These are phyloP conservation scores for Paecilomyces dactylethromorphus DNA, from an alignment of 2,329 filamentous ascomycete genomes.

Conservation along the genomic window DNA sequence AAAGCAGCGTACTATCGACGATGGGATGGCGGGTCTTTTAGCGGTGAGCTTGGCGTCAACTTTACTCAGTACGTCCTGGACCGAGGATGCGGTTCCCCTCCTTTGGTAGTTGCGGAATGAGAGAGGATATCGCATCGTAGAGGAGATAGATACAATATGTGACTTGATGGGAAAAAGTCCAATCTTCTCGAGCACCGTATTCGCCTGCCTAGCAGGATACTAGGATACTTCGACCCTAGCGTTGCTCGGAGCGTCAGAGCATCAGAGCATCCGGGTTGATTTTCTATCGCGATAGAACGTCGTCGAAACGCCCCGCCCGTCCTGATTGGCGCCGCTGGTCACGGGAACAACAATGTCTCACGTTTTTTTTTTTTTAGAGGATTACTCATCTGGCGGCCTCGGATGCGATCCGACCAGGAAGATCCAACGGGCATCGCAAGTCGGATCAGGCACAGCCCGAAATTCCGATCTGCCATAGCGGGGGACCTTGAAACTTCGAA, in stretches of 20 bases:
- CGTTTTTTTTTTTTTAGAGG: neutral
- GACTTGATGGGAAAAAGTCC: too few species aligned
- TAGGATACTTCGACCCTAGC: too few species aligned
- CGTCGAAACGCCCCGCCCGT: neutral
- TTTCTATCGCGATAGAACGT: too few species aligned
- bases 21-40: neutral
- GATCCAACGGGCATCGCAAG: neutral
- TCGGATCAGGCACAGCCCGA: neutral
- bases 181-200: too few species aligned
- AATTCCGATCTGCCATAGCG: too few species aligned
- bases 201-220: too few species aligned
- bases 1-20: neutral
- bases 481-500: too few species aligned
- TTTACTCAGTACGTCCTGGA: too few species aligned
- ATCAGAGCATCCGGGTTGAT: too few species aligned
- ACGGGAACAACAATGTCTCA: neutral
- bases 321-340: neutral
- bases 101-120: neutral
- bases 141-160: too few species aligned
- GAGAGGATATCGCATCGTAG: too few species aligned
- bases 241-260: too few species aligned
- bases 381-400: neutral
- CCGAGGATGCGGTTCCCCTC: neutral
- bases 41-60: neutral
- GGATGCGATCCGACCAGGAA: neutral